These are phyloP conservation scores for Phytopythium cucurbitacearum DNA, from an alignment of 352 stramenopile species.

Conservation along the genomic window DNA sequence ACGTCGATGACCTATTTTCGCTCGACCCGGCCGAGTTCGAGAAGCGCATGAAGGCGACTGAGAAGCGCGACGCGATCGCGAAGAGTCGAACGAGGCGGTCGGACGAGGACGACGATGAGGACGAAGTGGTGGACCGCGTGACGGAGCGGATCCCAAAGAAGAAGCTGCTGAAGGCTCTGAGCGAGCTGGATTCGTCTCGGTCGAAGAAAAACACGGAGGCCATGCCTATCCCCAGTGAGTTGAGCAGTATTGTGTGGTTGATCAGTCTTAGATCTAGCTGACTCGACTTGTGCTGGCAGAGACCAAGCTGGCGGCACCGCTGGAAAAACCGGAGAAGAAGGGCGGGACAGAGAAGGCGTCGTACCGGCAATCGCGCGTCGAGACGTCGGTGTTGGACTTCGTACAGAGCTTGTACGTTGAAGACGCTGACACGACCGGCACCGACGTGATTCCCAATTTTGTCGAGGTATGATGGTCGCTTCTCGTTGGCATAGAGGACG, in stretches of 20 bases:
- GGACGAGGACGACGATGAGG: slow-evolving; percentile 22
- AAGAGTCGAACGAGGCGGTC: slow-evolving; percentile 11
- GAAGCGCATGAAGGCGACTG: slow-evolving; percentile 45
- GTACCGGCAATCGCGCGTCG: slow-evolving; percentile 70
- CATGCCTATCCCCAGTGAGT: slow-evolving; percentile 33
- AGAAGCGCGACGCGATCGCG: slow-evolving; percentile 34
- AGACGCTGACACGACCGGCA: slow-evolving; percentile 51
- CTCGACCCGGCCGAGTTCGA: slow-evolving; percentile 60
- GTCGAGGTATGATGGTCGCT: slow-evolving; percentile 40
- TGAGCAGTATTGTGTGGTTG: neutral
- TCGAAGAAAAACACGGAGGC: slow-evolving; percentile 31
- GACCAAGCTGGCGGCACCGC: slow-evolving; percentile 56
- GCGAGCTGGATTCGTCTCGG: slow-evolving; percentile 46
- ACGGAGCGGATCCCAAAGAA: slow-evolving; percentile 68
- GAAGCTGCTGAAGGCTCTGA: slow-evolving; percentile 65
- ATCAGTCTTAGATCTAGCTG: neutral
- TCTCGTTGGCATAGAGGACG: neutral
- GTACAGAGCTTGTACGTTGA: slow-evolving; percentile 68
- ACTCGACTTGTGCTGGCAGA: slow-evolving; percentile 19
- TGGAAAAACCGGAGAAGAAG: slow-evolving; percentile 72
- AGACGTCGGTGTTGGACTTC: slow-evolving; percentile 57
- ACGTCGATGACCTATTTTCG: slow-evolving; percentile 65
- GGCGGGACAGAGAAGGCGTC: slow-evolving; percentile 57
- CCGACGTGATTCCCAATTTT: slow-evolving; percentile 61
- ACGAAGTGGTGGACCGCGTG: slow-evolving; percentile 54